Percentiles rank a stretch among this genome's conserved stretches.
Conservation (phyloP, 2,329 filamentous ascomycete genomes). For the Knufia petricola region DNA sequence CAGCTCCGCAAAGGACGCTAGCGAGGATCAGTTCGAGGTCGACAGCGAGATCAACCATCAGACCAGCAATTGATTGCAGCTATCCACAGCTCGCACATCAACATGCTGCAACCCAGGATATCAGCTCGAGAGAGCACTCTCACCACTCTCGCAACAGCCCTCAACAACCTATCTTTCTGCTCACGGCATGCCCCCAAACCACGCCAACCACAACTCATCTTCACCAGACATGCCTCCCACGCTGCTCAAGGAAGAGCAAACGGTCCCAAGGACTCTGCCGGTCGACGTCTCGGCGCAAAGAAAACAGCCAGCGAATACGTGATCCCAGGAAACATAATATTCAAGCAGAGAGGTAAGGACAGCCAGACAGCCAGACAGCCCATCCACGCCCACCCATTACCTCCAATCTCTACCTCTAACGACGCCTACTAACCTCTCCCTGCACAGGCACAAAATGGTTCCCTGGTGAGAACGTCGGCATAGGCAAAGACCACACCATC, state of each 20-base stretch:
- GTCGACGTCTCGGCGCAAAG: constrained; percentile 90
- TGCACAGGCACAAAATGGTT: constrained; percentile 72
- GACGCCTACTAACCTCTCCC: not conserved
- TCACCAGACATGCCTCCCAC: constrained; percentile 53
- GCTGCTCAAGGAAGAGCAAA: constrained; percentile 59
- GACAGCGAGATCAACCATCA: not conserved
- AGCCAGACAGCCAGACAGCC: too few species aligned
- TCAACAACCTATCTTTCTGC: constrained; percentile 25
- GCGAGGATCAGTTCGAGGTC: not conserved
- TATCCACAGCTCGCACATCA: not conserved
- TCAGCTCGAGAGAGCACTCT: constrained; percentile 31
- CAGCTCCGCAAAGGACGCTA: not conserved
- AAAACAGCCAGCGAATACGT: constrained; percentile 88
- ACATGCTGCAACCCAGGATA: constrained; percentile 37
- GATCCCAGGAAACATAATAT: constrained; percentile 93
- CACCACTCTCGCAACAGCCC: constrained; percentile 23
- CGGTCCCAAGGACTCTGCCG: constrained; percentile 58
- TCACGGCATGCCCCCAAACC: constrained; percentile 26
- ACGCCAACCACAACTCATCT: constrained; percentile 26
- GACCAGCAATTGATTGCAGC: not conserved
- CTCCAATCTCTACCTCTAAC: not conserved
- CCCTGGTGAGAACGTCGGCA: constrained; percentile 87
- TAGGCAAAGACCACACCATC: constrained; percentile 95
- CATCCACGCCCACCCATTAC: not conserved
- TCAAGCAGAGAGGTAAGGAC: constrained; percentile 61